A percentile compares a stretch with the other conserved stretches of the same genome.
phyloP scores from a whole-genome alignment of 495 filamentous ascomycete species.

The Penicillium taxi region DNA sequence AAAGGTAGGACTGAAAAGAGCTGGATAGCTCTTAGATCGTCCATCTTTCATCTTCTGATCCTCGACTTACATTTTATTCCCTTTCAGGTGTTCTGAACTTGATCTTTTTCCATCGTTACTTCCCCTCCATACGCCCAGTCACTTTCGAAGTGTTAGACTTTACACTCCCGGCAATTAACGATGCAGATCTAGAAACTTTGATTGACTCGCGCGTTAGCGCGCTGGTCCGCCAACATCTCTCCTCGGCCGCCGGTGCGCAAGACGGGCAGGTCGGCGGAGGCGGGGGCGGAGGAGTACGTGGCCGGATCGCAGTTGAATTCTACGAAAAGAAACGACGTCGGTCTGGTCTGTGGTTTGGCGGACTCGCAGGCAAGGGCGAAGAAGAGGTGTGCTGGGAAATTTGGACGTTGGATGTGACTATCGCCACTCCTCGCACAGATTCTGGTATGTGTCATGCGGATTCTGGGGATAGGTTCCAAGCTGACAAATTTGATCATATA shows the following conservation, averaged over 20 bases:
- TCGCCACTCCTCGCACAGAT: constrained; percentile 82
- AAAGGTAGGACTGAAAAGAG: constrained; percentile 58
- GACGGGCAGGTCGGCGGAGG: constrained; percentile 37
- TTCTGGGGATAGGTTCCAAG: not conserved
- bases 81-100: constrained; percentile 79
- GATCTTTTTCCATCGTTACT: constrained; percentile 98
- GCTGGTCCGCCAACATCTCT: constrained; percentile 56
- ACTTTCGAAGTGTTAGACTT: constrained; percentile 88
- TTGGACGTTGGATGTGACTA: constrained; percentile 86
- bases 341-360: constrained; percentile 59
- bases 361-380: constrained; percentile 54
- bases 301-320: constrained; percentile 82
- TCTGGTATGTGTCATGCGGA: constrained; percentile 49
- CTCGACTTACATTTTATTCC: too few species aligned
- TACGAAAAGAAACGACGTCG: constrained; percentile 86
- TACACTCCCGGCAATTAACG: constrained; percentile 81
- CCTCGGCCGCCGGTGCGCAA: constrained; percentile 39
- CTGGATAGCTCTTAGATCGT: too few species aligned
- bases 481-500: constrained; percentile 24
- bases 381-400: constrained; percentile 96
- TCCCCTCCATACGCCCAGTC: constrained; percentile 74
- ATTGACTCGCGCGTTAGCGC: constrained; percentile 79
- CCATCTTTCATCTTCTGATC: too few species aligned
- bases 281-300: constrained; percentile 47
- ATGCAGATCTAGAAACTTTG: constrained; percentile 79